These are phyloP conservation scores for Globisporangium viniferum DNA, from an alignment of 352 stramenopile species.

Conservation along the genomic window DNA sequence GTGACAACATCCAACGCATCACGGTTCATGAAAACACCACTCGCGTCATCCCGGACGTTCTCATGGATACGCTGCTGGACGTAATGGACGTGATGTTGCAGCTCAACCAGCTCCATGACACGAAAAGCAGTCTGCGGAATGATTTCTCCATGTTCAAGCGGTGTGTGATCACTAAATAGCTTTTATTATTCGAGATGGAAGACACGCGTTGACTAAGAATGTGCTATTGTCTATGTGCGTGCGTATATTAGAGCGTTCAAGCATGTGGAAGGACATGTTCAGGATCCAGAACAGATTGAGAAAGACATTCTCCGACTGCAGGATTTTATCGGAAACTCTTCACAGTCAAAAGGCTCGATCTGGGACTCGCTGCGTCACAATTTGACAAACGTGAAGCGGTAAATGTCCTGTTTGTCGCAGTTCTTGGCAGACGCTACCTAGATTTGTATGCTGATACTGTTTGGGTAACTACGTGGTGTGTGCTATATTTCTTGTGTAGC, in stretches of 20 bases:
- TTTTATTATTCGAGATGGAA: background rate
- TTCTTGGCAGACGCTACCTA: background rate
- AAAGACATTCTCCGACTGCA: constrained; percentile 60
- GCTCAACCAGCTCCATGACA: constrained; percentile 65
- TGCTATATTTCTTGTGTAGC: constrained; percentile 22
- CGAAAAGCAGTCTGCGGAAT: constrained; percentile 64
- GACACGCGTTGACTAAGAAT: background rate
- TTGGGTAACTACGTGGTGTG: background rate
- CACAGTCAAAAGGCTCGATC: constrained; percentile 53
- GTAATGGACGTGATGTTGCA: constrained; percentile 62
- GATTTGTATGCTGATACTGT: constrained; percentile 2
- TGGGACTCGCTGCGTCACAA: constrained; percentile 62
- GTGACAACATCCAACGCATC: constrained; percentile 68
- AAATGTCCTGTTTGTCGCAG: background rate
- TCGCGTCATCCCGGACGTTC: constrained; percentile 52
- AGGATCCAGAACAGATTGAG: constrained; percentile 35
- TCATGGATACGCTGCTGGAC: constrained; percentile 57
- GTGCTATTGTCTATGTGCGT: background rate
- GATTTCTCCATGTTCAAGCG: constrained; percentile 78
- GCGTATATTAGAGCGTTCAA: constrained; percentile 39
- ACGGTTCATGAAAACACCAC: constrained; percentile 66
- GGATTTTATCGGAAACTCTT: constrained; percentile 56
- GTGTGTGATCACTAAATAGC: constrained; percentile 17
- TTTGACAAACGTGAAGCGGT: constrained; percentile 68
- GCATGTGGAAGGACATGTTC: constrained; percentile 37